Base-by-base conservation (phyloP, 78 protist genomes). In the Pelomyxa schiedti region DNA sequence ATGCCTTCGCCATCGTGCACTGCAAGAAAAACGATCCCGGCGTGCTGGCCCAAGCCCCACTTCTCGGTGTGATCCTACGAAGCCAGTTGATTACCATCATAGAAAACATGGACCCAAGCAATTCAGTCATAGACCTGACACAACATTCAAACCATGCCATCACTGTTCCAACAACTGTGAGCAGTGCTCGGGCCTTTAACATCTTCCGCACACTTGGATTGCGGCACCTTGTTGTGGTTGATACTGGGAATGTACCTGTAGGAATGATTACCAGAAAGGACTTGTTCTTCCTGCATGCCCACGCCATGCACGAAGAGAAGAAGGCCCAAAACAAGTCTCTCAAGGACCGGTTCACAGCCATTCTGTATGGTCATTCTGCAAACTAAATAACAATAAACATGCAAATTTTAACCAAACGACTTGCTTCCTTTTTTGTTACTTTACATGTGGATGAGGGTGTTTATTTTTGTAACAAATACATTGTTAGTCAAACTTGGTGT, bases 211-310 rank as follows among this genome's bases (percentile, higher is more conserved):
- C 30, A 26, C 47, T 77, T n/a, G 81, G 81, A 6, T 42, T 77
- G 53, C 73, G 81, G 9, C 81, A 77, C 73, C 1, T 69, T 7
- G 81, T 77, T 28, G 77, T 77, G 30, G 47, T 64, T 29, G 41
- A 64, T 26, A 32, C 4, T 26, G 2, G 2, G 26, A 1, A 24
- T 53, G 42, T 1, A 2, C 76, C 81, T 1, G 2, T 40, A 6
- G 81, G 81, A 2, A 70, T 77, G 40, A 77, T 77, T 42, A 63
- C 39, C 2, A 40, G 81, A 1, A 71, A 42, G 8, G 8, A 74
- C 24, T 28, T 77, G 65, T 32, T 24, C 58, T 47, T 47, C 58
- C 58, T 47, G 58, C 58, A 47, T 16, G 58, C 16, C 32, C 16
- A 16, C 58, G 58, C 16, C 16, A 16, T 47, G 32, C 58, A 16